These are phyloP conservation scores for Cymbopogon flexuosus DNA, from an alignment of 202 grass and related monocot genomes.

Conservation along the genomic window DNA sequence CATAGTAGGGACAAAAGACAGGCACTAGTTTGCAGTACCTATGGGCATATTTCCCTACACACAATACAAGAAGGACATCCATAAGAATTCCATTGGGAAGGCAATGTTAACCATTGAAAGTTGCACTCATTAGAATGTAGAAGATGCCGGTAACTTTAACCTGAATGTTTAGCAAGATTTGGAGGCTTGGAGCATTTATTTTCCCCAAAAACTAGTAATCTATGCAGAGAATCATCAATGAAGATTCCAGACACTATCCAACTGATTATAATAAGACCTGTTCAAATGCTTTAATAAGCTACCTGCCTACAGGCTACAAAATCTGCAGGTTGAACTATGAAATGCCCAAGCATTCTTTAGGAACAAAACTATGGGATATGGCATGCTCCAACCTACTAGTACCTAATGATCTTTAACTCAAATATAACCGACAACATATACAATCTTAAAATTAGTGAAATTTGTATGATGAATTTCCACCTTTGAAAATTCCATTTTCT, in stretches of 20 bases:
- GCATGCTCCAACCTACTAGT: neutral
- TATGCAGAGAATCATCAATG: neutral
- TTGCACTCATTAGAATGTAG: neutral
- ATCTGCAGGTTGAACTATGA: neutral
- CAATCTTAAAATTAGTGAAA: neutral
- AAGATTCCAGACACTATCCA: neutral
- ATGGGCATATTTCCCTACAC: neutral
- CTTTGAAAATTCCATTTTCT: neutral
- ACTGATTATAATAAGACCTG: neutral
- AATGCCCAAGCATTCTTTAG: neutral
- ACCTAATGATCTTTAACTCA: neutral
- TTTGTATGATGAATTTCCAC: conserved; percentile 1
- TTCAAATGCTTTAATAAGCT: neutral
- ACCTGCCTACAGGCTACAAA: neutral
- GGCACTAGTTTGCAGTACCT: neutral
- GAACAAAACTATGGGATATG: neutral
- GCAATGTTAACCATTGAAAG: neutral
- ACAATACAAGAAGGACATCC: conserved; percentile 11
- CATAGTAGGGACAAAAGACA: neutral
- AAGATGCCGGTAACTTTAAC: neutral
- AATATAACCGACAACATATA: neutral
- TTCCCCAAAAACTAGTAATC: neutral
- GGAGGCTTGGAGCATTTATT: neutral
- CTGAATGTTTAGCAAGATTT: neutral
- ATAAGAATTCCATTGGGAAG: neutral